Evolutionary conservation across 352 stramenopile species (phyloP), one percentile per base, ranked within the genome.

Genomic region (Thalassiosira mediterranea): DNA sequence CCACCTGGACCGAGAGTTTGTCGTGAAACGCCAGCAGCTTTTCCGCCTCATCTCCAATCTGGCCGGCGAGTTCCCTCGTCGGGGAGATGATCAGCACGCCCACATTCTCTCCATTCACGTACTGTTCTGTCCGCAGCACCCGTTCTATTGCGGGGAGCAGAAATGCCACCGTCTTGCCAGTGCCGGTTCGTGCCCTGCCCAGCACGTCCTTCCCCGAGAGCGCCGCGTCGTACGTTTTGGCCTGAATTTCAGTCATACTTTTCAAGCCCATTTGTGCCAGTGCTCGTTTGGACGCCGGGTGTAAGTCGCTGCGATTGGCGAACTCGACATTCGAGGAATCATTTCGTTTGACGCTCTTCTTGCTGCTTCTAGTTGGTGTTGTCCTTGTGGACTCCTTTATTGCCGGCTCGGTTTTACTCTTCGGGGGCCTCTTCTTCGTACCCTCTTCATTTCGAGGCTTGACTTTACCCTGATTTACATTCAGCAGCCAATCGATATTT

Each of bases 121-220:
- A 67, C 44, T 92, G 64, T 3, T 93, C 59, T 4, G 85, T 79
- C 72, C 98, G 95, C 29, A 99, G 85, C 51, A 98, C 96, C 59
- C 15, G 69, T 40, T 19, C 56, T 57, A 25, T 57, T 58, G 21
- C 97, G 7, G 96, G 97, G 46, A 99, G 91, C 53, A 90, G 91
- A 83, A 99, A 99, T 26, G 96, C 95, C 26, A 96, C 89, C 51
- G 96, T 98, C 81, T 98, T 98, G 17, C 95, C 95, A 3, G 90
- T 96, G 7, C 95, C 95, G 89, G 47, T 98, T 98, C 93, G 98
- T 87, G 69, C 97, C 90, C 80, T 97, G 11, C 97, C 97, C 67
- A 99, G 98, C 66, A 99, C 93, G 81, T 99, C 97, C 47, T 95
- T 87, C 37, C 96, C 96, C 15, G 90, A 83, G 8, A 99, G 80